These are phyloP conservation scores for Daedaleopsis sinensis DNA, from an alignment of 768 basidiomycete species.

Conservation along the genomic window DNA sequence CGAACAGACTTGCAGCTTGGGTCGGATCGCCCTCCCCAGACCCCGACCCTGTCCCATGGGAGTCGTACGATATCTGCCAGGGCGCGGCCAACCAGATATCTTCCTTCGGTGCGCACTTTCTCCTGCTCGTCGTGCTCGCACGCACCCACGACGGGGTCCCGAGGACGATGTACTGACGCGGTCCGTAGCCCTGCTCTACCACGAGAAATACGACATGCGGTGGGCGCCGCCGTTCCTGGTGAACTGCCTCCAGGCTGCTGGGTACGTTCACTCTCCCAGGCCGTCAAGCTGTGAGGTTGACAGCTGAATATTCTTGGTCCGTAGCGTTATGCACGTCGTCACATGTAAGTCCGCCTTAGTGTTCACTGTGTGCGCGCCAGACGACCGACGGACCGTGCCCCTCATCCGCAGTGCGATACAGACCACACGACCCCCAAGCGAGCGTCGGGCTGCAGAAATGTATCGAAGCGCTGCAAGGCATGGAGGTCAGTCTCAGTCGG, in stretches of 20 bases:
- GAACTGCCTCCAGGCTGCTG: constrained; percentile 68
- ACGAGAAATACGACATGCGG: constrained; percentile 62
- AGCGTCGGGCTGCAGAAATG: constrained; percentile 66
- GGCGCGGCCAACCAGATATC: constrained; percentile 73
- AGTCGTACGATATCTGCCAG: constrained; percentile 80
- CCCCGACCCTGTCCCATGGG: constrained; percentile 50
- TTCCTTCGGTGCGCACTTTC: constrained; percentile 52
- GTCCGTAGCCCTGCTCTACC: constrained; percentile 55
- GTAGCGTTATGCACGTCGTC: constrained; percentile 77
- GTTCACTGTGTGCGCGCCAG: neutral
- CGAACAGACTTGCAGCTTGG: neutral
- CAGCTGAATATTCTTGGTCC: neutral
- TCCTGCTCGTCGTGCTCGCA: neutral
- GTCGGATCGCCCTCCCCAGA: constrained; percentile 19
- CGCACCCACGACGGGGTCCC: neutral
- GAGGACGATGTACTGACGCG: neutral
- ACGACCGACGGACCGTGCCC: constrained; percentile 14
- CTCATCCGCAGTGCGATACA: constrained; percentile 57
- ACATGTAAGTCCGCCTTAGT: constrained; percentile 46
- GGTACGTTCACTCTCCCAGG: constrained; percentile 48
- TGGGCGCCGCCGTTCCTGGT: constrained; percentile 66
- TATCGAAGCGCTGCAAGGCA: constrained; percentile 62
- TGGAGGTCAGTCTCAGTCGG: constrained; percentile 54
- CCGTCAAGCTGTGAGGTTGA: neutral
- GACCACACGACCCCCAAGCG: constrained; percentile 72